Conservation (phyloP, 768 basidiomycete species). For the Mycena sanguinolenta region DNA sequence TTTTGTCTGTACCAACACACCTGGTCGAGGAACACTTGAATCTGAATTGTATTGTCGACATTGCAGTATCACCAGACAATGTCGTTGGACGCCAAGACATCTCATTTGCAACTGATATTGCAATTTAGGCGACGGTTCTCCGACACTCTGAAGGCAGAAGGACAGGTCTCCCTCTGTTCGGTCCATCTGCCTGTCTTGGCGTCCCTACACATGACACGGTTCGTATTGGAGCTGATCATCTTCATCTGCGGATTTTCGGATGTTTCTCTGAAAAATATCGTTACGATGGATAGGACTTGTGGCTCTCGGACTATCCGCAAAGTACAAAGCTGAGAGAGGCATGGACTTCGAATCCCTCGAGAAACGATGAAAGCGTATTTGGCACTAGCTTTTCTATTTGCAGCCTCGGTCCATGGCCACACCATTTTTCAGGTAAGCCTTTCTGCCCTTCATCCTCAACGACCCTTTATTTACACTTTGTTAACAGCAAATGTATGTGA, state of each 20-base stretch:
- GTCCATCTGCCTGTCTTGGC: neutral
- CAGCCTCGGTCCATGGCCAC: conserved; percentile 24
- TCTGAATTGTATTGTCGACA: too few relatives aligned
- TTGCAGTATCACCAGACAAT: neutral
- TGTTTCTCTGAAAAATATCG: conserved; percentile 27
- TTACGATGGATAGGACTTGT: neutral
- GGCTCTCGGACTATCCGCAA: conserved; percentile 17
- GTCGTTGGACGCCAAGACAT: neutral
- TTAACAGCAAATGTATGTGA: conserved; percentile 61
- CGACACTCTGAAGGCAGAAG: neutral
- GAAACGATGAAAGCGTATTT: conserved; percentile 15
- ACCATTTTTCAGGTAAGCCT: conserved; percentile 29
- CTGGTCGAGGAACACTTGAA: too few relatives aligned
- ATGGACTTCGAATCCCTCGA: neutral
- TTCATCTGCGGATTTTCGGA: conserved; percentile 8
- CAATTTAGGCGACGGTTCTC: conserved; percentile 23
- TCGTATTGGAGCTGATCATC: neutral
- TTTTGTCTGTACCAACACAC: too few relatives aligned
- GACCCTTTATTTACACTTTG: neutral
- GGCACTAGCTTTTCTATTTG: conserved; percentile 1
- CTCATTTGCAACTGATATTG: neutral
- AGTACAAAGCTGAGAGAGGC: conserved; percentile 7
- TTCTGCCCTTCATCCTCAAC: neutral
- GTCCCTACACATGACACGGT: conserved; percentile 3
- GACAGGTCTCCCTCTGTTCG: neutral